Evolutionary conservation across 768 basidiomycete species (phyloP).

Genomic region (Strobilomyces echinocephalus): DNA sequence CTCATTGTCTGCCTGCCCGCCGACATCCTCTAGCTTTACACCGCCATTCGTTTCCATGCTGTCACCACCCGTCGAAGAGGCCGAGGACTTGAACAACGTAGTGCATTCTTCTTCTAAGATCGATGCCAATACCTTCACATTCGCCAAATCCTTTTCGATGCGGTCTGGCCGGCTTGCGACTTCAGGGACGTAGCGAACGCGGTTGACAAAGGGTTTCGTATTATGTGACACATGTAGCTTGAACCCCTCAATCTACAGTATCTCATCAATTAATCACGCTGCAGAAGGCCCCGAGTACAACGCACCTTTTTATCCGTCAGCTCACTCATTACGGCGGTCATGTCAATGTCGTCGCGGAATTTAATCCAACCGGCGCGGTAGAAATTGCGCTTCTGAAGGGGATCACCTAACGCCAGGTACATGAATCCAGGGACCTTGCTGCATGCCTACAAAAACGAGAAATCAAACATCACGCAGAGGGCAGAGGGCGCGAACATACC

Average conservation of each 20-base stretch:
- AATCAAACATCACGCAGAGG: constrained; percentile 3
- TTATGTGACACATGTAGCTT: constrained; percentile 87
- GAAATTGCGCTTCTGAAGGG: constrained; percentile 87
- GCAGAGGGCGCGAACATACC: constrained; percentile 40
- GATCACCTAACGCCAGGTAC: constrained; percentile 88
- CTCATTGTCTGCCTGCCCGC: constrained; percentile 34
- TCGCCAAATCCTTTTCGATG: constrained; percentile 74
- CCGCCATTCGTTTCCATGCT: constrained; percentile 27
- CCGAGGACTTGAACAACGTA: constrained; percentile 41
- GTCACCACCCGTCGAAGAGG: constrained; percentile 17
- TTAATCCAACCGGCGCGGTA: constrained; percentile 94
- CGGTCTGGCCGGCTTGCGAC: constrained; percentile 76
- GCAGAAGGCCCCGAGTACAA: neutral
- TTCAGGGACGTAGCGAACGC: constrained; percentile 77
- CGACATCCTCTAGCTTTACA: constrained; percentile 29
- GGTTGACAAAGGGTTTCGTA: constrained; percentile 69
- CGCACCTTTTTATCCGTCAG: constrained; percentile 81
- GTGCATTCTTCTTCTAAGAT: constrained; percentile 71
- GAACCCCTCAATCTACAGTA: constrained; percentile 82
- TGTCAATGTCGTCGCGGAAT: constrained; percentile 81
- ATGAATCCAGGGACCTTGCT: constrained; percentile 74
- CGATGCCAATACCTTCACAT: constrained; percentile 65
- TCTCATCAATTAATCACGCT: constrained; percentile 5
- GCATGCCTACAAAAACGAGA: constrained; percentile 52
- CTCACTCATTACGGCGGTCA: constrained; percentile 64